Percentiles rank a stretch among this genome's conserved stretches.
phyloP scores from a whole-genome alignment of 2,329 filamentous ascomycete species.

The Lasiodiplodia theobromae region DNA sequence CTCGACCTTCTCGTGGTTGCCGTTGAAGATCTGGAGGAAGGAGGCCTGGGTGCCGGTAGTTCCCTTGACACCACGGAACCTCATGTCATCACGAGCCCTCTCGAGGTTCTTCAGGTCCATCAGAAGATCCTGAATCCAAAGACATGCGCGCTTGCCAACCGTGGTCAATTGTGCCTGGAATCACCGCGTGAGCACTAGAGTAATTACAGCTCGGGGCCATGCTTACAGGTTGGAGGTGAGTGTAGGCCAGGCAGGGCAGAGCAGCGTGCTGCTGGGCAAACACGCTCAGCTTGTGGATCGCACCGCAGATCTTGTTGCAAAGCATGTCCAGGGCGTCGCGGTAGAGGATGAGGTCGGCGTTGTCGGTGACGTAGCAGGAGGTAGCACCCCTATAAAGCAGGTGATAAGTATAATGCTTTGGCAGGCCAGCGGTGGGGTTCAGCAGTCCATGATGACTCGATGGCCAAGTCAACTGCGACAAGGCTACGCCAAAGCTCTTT shows the following conservation, averaged over 20 bases:
- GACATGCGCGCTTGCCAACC: constrained; percentile 71
- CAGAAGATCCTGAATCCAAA: constrained; percentile 77
- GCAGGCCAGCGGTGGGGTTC: neutral
- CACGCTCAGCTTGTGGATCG: constrained; percentile 74
- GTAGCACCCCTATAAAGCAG: constrained; percentile 54
- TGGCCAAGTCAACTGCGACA: neutral
- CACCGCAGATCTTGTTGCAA: constrained; percentile 77
- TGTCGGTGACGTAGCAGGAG: constrained; percentile 72
- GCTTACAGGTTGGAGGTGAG: constrained; percentile 69
- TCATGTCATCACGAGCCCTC: constrained; percentile 69
- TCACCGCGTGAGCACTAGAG: constrained; percentile 42
- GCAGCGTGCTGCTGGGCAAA: constrained; percentile 79
- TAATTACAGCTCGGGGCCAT: neutral
- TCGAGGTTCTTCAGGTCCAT: constrained; percentile 80
- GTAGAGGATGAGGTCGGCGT: constrained; percentile 79
- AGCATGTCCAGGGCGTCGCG: constrained; percentile 78
- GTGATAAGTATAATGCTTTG: neutral
- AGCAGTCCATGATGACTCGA: neutral
- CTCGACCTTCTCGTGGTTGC: constrained; percentile 67
- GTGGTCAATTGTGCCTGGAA: constrained; percentile 63
- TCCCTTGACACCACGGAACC: constrained; percentile 71
- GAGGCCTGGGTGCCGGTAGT: constrained; percentile 66
- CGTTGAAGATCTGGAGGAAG: constrained; percentile 74
- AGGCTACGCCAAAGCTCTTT: neutral
- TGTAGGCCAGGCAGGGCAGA: constrained; percentile 77